Evolutionary conservation across 768 basidiomycete genomes (phyloP).

Genomic region (Dioszegia crocea): DNA sequence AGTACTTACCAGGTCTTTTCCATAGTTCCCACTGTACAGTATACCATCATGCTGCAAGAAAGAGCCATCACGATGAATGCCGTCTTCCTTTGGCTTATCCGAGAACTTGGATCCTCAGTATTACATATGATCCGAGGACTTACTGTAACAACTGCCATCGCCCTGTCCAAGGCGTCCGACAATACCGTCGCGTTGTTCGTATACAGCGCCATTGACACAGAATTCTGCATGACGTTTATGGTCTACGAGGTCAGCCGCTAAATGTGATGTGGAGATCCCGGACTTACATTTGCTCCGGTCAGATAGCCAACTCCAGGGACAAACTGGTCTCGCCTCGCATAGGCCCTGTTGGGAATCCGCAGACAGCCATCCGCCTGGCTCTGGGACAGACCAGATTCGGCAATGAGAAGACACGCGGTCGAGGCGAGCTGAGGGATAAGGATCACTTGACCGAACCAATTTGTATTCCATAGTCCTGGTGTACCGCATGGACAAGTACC

Average conservation of each 20-base stretch:
- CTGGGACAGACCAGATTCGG: slow-evolving; percentile 52
- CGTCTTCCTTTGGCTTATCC: slow-evolving; percentile 54
- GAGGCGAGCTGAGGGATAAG: slow-evolving; percentile 60
- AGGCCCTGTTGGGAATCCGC: slow-evolving; percentile 57
- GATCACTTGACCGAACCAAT: slow-evolving; percentile 55
- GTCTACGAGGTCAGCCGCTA: not conserved
- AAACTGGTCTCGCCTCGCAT: slow-evolving; percentile 53
- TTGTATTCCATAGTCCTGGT: slow-evolving; percentile 58
- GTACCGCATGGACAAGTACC: slow-evolving; percentile 59
- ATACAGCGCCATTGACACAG: slow-evolving; percentile 56
- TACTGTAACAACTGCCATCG: slow-evolving; percentile 18
- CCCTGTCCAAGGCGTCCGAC: slow-evolving; percentile 49
- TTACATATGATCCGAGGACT: not conserved
- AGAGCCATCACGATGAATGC: slow-evolving; percentile 56
- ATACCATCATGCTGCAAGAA: slow-evolving; percentile 60
- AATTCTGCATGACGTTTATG: slow-evolving; percentile 63
- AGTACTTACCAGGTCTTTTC: slow-evolving; percentile 55
- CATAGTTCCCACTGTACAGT: slow-evolving; percentile 69
- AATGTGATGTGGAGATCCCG: not conserved
- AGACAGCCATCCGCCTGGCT: slow-evolving; percentile 55
- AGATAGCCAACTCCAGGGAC: slow-evolving; percentile 56
- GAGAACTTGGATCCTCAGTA: slow-evolving; percentile 9
- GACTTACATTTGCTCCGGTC: slow-evolving; percentile 60
- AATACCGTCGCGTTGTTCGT: slow-evolving; percentile 47
- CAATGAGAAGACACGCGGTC: slow-evolving; percentile 60